These are phyloP conservation scores for Canariomyces notabilis DNA, from an alignment of 2,329 filamentous ascomycete genomes.

Conservation along the genomic window DNA sequence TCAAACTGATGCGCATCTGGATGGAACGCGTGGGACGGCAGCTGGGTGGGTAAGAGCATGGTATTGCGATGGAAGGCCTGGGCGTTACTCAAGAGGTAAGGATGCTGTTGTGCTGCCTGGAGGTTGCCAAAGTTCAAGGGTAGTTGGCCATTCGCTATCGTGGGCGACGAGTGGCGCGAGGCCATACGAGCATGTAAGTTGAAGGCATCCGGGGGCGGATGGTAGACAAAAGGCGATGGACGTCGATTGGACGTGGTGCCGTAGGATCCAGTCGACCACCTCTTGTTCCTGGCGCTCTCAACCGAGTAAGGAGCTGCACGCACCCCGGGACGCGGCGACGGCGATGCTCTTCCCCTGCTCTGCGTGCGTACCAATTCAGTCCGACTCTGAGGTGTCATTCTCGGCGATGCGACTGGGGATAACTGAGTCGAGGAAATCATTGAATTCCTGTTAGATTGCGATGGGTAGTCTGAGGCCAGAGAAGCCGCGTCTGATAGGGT, in stretches of 20 bases:
- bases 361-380: constrained; percentile 58
- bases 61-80: constrained; percentile 49
- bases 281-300: constrained; percentile 62
- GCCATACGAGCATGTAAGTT: constrained; percentile 52
- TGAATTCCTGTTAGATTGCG: constrained; percentile 63
- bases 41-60: constrained; percentile 55
- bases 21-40: constrained; percentile 46
- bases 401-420: constrained; percentile 67
- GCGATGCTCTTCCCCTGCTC: constrained; percentile 66
- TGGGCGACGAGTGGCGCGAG: constrained; percentile 48
- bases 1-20: constrained; percentile 51
- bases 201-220: constrained; percentile 56
- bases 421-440: constrained; percentile 65
- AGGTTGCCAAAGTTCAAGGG: constrained; percentile 52
- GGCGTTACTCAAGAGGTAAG: constrained; percentile 50
- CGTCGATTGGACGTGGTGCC: constrained; percentile 52
- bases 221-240: constrained; percentile 58
- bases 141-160: constrained; percentile 41
- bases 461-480: constrained; percentile 62
- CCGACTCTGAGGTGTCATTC: constrained; percentile 56
- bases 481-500: constrained; percentile 62
- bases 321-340: constrained; percentile 63
- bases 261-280: constrained; percentile 75
- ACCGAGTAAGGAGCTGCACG: constrained; percentile 67
- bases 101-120: constrained; percentile 50